Evolutionary conservation across 805 yeast genomes (phyloP), one percentile per base, ranked within the genome.

Genomic region (Ogataea methylovora): DNA sequence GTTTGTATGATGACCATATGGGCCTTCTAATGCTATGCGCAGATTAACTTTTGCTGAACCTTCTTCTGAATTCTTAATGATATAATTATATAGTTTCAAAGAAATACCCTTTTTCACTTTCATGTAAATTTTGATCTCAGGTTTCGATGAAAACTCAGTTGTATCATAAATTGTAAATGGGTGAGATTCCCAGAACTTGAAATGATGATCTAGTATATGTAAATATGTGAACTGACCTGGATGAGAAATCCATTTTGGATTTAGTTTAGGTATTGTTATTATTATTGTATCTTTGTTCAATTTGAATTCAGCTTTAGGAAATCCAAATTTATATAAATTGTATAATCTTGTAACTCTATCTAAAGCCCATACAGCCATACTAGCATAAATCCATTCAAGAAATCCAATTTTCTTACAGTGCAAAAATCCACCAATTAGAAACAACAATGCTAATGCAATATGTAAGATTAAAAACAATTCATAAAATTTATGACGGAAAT

Each of bases 181-280:
- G 47, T 78, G 84, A 2, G 79, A 73, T 42, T 77, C 81, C 74
- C 79, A 72, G 39, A 75, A 60, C 34, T 68, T 57, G 37, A 56
- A 43, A 26, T 23, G 19, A 1, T 35, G 28, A 24, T 49, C 54
- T 8, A 72, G 45, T 37, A 71, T 58, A 45, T 75, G 73, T 17
- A 77, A 49, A 42, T 69, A 78, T 8, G 71, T 71, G 51, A 71
- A 78, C 23, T 77, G 77, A 3, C 84, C 84, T 0, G 81, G 79
- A 28, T 56, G 51, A 3, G 66, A 56, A 4, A 55, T 51, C 73
- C 78, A 76, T n/a, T 9, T 17, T 10, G 6, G 3, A 9, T 24
- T 24, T 10, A 12, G 75, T 17, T 61, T 62, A 2, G 69, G 69
- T 4, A 75, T 42, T n/a, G 41, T 41, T 27, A 45, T 36, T 36